phyloP scores from a whole-genome alignment of 2,329 filamentous ascomycete genomes.

The Emmonsia crescens region DNA sequence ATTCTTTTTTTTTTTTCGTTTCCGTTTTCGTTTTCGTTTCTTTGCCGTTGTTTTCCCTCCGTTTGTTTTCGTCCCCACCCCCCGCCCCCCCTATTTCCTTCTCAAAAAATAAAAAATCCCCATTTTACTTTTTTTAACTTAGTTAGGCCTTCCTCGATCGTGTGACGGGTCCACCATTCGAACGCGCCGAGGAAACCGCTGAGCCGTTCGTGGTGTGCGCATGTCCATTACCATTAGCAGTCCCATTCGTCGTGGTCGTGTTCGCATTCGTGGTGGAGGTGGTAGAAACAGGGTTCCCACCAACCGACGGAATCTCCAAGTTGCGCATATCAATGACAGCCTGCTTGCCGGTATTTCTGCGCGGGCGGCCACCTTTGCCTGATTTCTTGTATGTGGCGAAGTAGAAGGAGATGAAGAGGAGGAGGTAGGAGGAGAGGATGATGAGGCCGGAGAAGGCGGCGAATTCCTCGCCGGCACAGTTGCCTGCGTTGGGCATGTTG shows the following conservation, averaged over 20 bases:
- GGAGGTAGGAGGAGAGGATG: slow-evolving; percentile 78
- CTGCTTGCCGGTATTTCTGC: slow-evolving; percentile 62
- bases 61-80: neutral
- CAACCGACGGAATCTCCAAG: slow-evolving; percentile 46
- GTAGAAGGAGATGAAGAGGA: slow-evolving; percentile 95
- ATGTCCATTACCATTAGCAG: slow-evolving; percentile 4
- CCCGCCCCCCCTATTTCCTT: neutral
- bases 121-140: neutral
- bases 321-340: slow-evolving; percentile 74
- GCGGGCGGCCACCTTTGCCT: slow-evolving; percentile 23
- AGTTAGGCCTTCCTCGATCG: slow-evolving; percentile 39
- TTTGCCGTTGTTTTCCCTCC: neutral
- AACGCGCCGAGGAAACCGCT: slow-evolving; percentile 27
- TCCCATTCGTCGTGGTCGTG: slow-evolving; percentile 11
- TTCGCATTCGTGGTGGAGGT: no score
- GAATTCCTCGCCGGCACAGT: slow-evolving; percentile 84
- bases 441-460: slow-evolving; percentile 78
- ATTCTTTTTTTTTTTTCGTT: no score
- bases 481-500: slow-evolving; percentile 64
- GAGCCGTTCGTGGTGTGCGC: slow-evolving; percentile 8
- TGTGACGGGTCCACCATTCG: slow-evolving; percentile 35
- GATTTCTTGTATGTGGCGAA: slow-evolving; percentile 74
- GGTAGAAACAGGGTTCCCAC: slow-evolving; percentile 20
- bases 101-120: neutral
- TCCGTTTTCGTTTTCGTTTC: no score